Evolutionary conservation across 345 rosid species (phyloP), one percentile per base, ranked within the genome.

Genomic region (Aurinia saxatilis): DNA sequence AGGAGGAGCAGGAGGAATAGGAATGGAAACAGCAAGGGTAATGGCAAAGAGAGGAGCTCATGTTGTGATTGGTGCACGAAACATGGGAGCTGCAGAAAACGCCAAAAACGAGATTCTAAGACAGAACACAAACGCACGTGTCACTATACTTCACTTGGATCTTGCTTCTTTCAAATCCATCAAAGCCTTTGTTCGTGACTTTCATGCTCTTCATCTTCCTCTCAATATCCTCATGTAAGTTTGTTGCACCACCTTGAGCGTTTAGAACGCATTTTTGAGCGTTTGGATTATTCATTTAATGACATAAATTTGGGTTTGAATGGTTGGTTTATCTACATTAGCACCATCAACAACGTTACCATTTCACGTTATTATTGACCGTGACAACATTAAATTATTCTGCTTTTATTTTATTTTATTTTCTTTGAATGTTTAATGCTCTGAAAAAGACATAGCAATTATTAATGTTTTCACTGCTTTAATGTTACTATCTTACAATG

Each of bases 1-100:
- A 31, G 53, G 62, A 91, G 99, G 99, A 59, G 98, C 95, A 2
- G 79, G 86, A 60, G 99, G 99, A 21, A 93, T 93, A 42, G 99
- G 99, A 7, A 63, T 87, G 67, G 99, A 93, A 80, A 87, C 99
- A 4, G 81, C 90, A 37, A 80, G 90, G 65, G 87, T 90, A 5
- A 41, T 93, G 74, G 85, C 91, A 12, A 70, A 76, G 30, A 78
- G 80, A 6, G 76, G 75, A 36, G 99, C 80, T 1, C 97, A 76
- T 65, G 91, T 90, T 8, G 75, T 93, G 2, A 84, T 93, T 12
- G 97, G 78, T 8, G 97, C 91, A 9, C 78, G 99, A 67, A 90
- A 87, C 81, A 41, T 81, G 72, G 74, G 69, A 14, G 86, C 90
- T 56, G 96, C 95, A 12, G 78, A 74, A 17, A 83, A 78, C 51